A percentile compares a stretch with the other conserved stretches of the same genome.
Evolutionary conservation across 495 filamentous ascomycete species (phyloP).

Genomic region (Aspergillus haitiensis): DNA sequence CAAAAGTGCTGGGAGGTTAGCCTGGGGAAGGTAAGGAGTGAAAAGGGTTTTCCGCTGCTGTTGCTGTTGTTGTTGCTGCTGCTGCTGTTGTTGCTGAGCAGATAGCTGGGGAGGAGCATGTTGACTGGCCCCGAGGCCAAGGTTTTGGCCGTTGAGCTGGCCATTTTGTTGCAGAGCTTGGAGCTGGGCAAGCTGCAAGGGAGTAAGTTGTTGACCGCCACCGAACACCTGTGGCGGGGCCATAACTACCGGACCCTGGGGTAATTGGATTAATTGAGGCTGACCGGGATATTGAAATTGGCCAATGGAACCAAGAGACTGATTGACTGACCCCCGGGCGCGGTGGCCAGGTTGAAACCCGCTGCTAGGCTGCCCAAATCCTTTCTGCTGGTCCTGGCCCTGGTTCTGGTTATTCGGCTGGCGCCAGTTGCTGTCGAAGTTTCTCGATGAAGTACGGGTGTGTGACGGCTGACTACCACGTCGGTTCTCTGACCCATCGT

Average conservation of each 20-base stretch:
- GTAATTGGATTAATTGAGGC: conserved; percentile 84
- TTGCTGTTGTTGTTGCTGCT: conserved; percentile 86
- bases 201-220: conserved; percentile 80
- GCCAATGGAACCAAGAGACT: conserved; percentile 82
- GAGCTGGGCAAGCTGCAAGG: conserved; percentile 85
- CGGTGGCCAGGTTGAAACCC: conserved; percentile 93
- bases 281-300: conserved; percentile 90
- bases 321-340: conserved; percentile 76
- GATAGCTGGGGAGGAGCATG: conserved; percentile 65
- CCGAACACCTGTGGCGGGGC: conserved; percentile 72
- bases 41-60: conserved; percentile 98
- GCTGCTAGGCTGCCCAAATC: conserved; percentile 62
- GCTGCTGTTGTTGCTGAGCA: conserved; percentile 55
- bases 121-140: conserved; percentile 71
- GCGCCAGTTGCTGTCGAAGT: conserved; percentile 98
- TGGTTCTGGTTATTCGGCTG: conserved; percentile 72
- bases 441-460: conserved; percentile 76
- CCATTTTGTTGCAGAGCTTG: conserved; percentile 82
- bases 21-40: conserved; percentile 96
- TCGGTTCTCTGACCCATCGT: conserved; percentile 65
- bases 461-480: conserved; percentile 70
- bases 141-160: conserved; percentile 75
- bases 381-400: conserved; percentile 54
- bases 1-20: conserved; percentile 86
- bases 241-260: conserved; percentile 78